Base-by-base conservation (phyloP, 805 yeast species). In the Wickerhamiella spandovensis region DNA sequence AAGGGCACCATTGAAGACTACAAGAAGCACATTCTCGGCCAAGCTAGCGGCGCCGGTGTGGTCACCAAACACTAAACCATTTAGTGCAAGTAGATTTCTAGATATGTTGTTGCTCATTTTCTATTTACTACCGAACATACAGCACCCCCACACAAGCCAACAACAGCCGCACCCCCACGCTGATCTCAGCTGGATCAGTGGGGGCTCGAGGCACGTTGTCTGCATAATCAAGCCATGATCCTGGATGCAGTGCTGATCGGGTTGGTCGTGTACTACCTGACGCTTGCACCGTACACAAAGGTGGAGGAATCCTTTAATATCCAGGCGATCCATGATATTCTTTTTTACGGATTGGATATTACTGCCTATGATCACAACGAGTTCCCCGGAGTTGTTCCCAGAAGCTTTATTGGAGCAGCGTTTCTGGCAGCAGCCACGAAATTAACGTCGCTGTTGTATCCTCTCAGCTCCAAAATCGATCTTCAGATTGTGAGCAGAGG, bases 261-360 rank as follows among this genome's bases (percentile, higher is more conserved):
- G 2, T 62, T 74, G 5, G 71, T 83, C 10, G 62, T 71, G 1
- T 65, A 66, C 45, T 79, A 81, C 61, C 57, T 83, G 53, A 54
- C 69, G 10, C 58, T 76, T 1, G 74, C 95, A 0, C 97, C 96
- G 0, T 86, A 69, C 65, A 82, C 97, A 1, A 90, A 90, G 66
- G 96, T 90, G 0, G 97, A 90, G 63, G 97, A 90, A 64, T 85
- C 95, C 25, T 90, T 90, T 72, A 85, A 82, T 58, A 70, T 85
- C 44, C 97, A 90, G 60, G 97, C 97, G 0, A 71, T 86, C 42
- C 88, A 89, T 61, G 97, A 90, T 59, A 71, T 88, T 43, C 55
- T 85, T 47, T 73, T 75, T 54, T 73, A 78, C 61, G 96, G 95
- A 1, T 55, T 68, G 1, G 65, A 69, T 39, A 65, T 71, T 22